Conservation (phyloP, 2,329 filamentous ascomycete species). For the Paracamarosporium sp. region DNA sequence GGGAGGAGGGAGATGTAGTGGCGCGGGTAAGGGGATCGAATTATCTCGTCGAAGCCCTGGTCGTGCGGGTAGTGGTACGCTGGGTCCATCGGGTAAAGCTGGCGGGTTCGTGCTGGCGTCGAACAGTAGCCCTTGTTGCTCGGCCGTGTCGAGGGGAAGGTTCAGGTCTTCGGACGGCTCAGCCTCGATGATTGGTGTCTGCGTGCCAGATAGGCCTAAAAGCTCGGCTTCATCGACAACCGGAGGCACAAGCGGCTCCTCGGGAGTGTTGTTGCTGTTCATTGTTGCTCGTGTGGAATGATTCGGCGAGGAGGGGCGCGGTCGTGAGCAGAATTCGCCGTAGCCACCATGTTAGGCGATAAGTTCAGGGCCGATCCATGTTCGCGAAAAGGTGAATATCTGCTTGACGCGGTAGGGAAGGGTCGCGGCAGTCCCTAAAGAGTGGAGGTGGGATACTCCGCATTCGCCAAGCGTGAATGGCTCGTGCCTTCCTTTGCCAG, state of each 20-base stretch:
- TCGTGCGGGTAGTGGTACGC: constrained; percentile 37
- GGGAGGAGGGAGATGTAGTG: constrained; percentile 54
- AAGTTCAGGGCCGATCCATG: constrained; percentile 30
- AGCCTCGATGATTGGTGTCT: constrained; percentile 40
- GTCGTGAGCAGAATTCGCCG: constrained; percentile 17
- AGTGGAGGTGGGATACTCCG: constrained; percentile 14
- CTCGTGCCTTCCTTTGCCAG: constrained; percentile 9
- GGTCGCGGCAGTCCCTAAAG: constrained; percentile 12
- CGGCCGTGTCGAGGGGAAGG: constrained; percentile 45
- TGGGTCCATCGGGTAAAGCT: constrained; percentile 22
- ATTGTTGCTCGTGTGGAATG: constrained; percentile 27
- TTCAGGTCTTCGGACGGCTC: constrained; percentile 40
- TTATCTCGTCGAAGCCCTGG: constrained; percentile 50
- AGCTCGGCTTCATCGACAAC: constrained; percentile 47
- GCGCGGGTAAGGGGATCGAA: constrained; percentile 47
- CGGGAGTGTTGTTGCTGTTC: constrained; percentile 31
- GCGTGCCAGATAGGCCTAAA: constrained; percentile 34
- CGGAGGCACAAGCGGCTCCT: constrained; percentile 40
- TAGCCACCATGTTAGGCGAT: constrained; percentile 32
- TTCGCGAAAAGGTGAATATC: background rate
- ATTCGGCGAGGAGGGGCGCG: constrained; percentile 18
- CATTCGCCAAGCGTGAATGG: constrained; percentile 15
- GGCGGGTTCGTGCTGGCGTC: constrained; percentile 23
- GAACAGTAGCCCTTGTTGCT: constrained; percentile 39
- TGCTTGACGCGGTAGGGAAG: constrained; percentile 13